Conservation (phyloP, 2,329 filamentous ascomycete genomes). For the Colletotrichum tofieldiae region DNA sequence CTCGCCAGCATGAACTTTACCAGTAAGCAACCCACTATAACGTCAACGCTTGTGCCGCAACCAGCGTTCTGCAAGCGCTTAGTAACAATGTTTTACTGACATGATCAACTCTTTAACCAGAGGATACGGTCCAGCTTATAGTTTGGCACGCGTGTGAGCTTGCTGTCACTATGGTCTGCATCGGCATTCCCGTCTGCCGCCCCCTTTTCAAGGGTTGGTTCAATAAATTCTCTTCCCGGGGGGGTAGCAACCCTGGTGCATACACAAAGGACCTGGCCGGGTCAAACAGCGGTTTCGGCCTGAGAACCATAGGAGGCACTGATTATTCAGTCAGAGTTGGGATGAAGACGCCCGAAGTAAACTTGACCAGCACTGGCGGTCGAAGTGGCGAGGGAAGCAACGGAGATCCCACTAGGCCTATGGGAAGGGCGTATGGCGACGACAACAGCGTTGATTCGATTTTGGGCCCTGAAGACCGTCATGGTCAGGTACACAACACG, state of each 20-base stretch:
- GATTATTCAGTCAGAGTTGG: conserved; percentile 37
- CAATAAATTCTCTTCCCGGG: conserved; percentile 19
- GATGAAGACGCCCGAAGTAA: conserved; percentile 31
- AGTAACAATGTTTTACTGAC: not conserved
- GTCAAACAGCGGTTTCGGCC: conserved; percentile 22
- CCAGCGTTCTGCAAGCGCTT: not conserved
- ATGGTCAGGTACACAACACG: not conserved
- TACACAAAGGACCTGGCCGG: conserved; percentile 34
- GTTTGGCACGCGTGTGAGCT: conserved; percentile 58
- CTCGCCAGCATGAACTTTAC: conserved; percentile 47
- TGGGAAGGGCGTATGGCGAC: conserved; percentile 26
- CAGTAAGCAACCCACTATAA: conserved; percentile 13
- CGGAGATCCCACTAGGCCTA: not conserved
- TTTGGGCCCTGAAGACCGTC: conserved; percentile 18
- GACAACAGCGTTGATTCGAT: conserved; percentile 38
- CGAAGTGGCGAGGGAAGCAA: conserved; percentile 10
- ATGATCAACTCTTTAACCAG: conserved; percentile 44
- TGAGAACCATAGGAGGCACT: conserved; percentile 38
- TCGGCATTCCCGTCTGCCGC: conserved; percentile 57
- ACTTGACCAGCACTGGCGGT: conserved; percentile 7
- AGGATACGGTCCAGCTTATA: conserved; percentile 54
- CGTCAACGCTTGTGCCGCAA: no score
- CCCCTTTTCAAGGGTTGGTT: conserved; percentile 52
- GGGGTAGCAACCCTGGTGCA: conserved; percentile 23
- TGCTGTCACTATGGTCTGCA: conserved; percentile 57